A percentile compares a stretch with the other conserved stretches of the same genome.
phyloP scores from a whole-genome alignment of 495 filamentous ascomycete species.

The Pseudomonodictys pantanalensis region DNA sequence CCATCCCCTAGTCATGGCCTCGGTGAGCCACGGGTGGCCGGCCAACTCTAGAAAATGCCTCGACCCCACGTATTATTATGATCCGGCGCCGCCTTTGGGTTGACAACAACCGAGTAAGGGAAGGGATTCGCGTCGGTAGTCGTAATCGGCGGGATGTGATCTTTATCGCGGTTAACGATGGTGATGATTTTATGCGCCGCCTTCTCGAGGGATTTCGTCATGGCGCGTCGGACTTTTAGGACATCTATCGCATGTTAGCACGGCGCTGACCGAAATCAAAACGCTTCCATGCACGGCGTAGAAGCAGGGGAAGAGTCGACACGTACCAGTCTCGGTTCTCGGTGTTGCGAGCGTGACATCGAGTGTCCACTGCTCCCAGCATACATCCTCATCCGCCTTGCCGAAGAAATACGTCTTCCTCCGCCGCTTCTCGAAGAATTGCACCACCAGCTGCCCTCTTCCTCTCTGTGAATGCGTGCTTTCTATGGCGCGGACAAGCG shows the following conservation, averaged over 20 bases:
- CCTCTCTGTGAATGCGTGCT: slow-evolving; percentile 43
- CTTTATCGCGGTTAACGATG: slow-evolving; percentile 81
- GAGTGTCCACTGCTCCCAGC: slow-evolving; percentile 94
- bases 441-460: slow-evolving; percentile 76
- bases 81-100: slow-evolving; percentile 55
- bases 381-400: slow-evolving; percentile 85
- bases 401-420: slow-evolving; percentile 65
- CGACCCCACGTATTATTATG: slow-evolving; percentile 69
- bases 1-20: slow-evolving; percentile 7
- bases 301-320: not conserved
- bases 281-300: not conserved
- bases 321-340: slow-evolving; percentile 79
- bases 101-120: slow-evolving; percentile 86
- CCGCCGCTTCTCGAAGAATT: slow-evolving; percentile 92
- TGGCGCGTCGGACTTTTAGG: slow-evolving; percentile 79
- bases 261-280: slow-evolving; percentile 1
- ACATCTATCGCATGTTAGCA: slow-evolving; percentile 55
- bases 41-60: slow-evolving; percentile 54
- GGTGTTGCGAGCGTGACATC: slow-evolving; percentile 89
- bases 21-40: not conserved
- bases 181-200: slow-evolving; percentile 83
- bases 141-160: slow-evolving; percentile 96
- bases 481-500: slow-evolving; percentile 63
- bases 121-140: slow-evolving; percentile 91
- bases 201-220: slow-evolving; percentile 80